Percentiles rank a stretch among this genome's conserved stretches.
Evolutionary conservation across 495 filamentous ascomycete species (phyloP).

Genomic region (Xylaria sp.): DNA sequence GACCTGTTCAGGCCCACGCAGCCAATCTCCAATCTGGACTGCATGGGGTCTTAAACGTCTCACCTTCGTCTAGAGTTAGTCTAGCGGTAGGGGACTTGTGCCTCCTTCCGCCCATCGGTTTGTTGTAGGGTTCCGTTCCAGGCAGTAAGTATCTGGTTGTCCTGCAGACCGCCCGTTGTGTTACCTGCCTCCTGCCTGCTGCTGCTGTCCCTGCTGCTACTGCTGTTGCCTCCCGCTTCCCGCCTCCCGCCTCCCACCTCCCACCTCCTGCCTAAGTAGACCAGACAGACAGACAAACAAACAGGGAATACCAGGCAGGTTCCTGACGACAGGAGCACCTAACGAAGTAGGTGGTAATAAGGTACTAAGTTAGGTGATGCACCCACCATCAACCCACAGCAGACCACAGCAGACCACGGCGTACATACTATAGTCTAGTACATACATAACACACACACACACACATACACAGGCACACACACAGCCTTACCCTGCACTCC

Average conservation of each 20-base stretch:
- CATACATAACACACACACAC: background rate
- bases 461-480: background rate
- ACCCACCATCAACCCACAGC: background rate
- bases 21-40: constrained; percentile 11
- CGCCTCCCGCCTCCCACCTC: background rate
- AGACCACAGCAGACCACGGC: no score
- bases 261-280: background rate
- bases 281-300: background rate
- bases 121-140: background rate
- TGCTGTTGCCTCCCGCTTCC: constrained; percentile 10
- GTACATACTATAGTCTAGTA: no score
- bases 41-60: background rate
- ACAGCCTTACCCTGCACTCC: background rate
- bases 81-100: background rate
- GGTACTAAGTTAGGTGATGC: background rate
- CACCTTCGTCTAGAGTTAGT: background rate
- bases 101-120: background rate
- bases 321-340: background rate
- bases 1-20: background rate
- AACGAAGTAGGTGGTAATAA: no score
- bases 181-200: no score
- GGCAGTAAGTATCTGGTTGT: background rate
- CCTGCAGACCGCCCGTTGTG: constrained; percentile 8
- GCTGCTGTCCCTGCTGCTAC: no score
- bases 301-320: no score